Base-by-base conservation (phyloP, 2,329 filamentous ascomycete genomes). In the Aureobasidium melanogenum region DNA sequence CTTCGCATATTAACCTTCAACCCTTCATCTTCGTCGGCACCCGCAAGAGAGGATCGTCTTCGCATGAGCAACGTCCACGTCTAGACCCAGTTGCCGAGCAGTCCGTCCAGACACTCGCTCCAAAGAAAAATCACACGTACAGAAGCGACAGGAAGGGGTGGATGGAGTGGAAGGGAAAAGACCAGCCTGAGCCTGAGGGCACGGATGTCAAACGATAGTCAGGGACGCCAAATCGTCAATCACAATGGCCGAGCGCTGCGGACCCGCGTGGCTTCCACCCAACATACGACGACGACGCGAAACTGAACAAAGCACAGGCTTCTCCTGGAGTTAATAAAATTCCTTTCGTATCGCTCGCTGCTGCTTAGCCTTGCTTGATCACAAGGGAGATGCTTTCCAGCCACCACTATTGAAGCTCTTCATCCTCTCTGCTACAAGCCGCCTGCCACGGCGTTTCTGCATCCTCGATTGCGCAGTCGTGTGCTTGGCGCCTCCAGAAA, bases 21-120 rank as follows among this genome's bases (percentile, higher is more conserved):
- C 54, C 65, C 64, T 63, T 69, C 68, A 65, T 74, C 70, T 66
- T 75, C 74, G 67, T 75, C 71, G 68, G 73, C 72, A 68, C 68
- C 70, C 60, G 72, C 73, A 59, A 69, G 69, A 43, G 74, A 75
- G 48, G 72, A 69, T 57, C 73, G 72, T 72, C 71, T 73, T 70
- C 73, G 69, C 75, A 76, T 76, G 69, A 72, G 69, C 59, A 48
- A 36, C 30, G 22, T 58, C 41, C 30, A 38, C 41, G 38, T 28
- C 38, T 17, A 44, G 52, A 34, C 50, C 50, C 15, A 54, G 24
- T 28, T 24, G 22, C 50, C 50, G 50, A 54, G 22, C 41, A 19
- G 34, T 30, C 50, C 36, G 50, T 54, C 50, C 50, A n/a, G 50
- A 41, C 50, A 39, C 19, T 34, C 22, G 24, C 24, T 47, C 30